Percentiles rank a stretch among this genome's conserved stretches.
Conservation (phyloP, 1,139 yeast species). For the Yamadazyma spencermartinsiae region DNA sequence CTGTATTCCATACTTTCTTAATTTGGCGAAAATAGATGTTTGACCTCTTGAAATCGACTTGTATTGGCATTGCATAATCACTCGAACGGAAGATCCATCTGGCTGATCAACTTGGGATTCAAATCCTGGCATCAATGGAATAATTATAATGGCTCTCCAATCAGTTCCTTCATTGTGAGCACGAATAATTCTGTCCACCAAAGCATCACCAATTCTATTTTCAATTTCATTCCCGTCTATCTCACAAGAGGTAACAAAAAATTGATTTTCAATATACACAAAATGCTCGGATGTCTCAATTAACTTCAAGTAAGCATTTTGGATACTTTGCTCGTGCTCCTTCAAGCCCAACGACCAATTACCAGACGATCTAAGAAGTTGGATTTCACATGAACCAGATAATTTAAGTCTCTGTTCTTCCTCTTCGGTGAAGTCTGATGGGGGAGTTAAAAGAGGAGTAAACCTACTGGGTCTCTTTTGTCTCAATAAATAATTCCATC, state of each 20-base stretch:
- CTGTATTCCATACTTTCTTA: constrained; percentile 75
- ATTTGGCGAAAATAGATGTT: constrained; percentile 83
- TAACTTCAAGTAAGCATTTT: constrained; percentile 84
- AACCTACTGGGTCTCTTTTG: constrained; percentile 93
- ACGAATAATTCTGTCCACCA: constrained; percentile 88
- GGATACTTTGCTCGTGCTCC: constrained; percentile 86
- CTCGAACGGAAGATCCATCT: constrained; percentile 91
- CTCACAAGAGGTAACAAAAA: constrained; percentile 84
- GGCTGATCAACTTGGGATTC: constrained; percentile 91
- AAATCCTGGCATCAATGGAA: constrained; percentile 98
- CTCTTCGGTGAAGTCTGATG: constrained; percentile 77
- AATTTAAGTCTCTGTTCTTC: constrained; percentile 66
- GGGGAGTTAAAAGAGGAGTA: constrained; percentile 91
- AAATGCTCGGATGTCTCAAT: constrained; percentile 93
- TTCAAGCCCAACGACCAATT: constrained; percentile 90
- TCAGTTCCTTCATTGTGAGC: constrained; percentile 75
- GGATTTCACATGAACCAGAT: constrained; percentile 90
- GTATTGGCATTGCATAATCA: constrained; percentile 96
- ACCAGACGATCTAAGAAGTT: constrained; percentile 84
- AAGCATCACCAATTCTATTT: constrained; percentile 92
- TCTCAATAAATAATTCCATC: constrained; percentile 93
- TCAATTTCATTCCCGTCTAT: constrained; percentile 85
- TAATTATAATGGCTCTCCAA: constrained; percentile 90
- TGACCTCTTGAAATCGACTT: constrained; percentile 91
- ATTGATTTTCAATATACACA: constrained; percentile 92